phyloP scores from a whole-genome alignment of 2,329 filamentous ascomycete genomes.

The Trichophyton simii region DNA sequence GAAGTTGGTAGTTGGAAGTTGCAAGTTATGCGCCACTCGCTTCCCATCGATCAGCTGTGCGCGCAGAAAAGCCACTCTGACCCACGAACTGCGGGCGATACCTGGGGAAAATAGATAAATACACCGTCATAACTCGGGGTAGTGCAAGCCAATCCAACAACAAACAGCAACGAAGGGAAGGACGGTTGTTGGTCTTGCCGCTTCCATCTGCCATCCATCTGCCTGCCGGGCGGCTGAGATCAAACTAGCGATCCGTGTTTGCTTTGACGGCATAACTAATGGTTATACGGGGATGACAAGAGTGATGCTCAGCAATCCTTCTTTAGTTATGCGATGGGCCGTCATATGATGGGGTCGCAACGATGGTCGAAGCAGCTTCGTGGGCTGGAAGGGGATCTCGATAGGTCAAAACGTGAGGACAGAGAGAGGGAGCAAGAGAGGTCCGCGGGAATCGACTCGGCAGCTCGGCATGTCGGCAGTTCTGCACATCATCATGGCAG shows the following conservation, averaged over 20 bases:
- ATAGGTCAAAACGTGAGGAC: neutral
- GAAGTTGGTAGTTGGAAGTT: too few relatives aligned
- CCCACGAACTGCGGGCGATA: too few relatives aligned
- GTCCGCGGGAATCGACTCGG: neutral
- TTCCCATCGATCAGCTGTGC: neutral
- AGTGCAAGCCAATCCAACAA: too few relatives aligned
- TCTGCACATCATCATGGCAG: too few relatives aligned
- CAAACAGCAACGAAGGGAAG: too few relatives aligned
- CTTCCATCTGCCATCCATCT: neutral
- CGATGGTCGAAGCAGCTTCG: neutral
- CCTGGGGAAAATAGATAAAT: too few relatives aligned
- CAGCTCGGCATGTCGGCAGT: too few relatives aligned
- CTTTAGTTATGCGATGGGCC: neutral
- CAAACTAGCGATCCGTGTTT: too few relatives aligned
- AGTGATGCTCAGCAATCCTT: neutral
- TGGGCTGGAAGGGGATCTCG: neutral
- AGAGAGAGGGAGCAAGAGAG: neutral
- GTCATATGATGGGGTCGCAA: neutral
- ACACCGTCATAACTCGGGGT: too few relatives aligned
- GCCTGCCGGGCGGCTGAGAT: neutral
- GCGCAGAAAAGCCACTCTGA: too few relatives aligned
- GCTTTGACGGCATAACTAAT: too few relatives aligned
- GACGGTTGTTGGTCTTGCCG: neutral
- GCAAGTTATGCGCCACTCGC: neutral
- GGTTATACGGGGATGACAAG: neutral